These are phyloP conservation scores for Chlorella variabilis DNA, from an alignment of 163 green algal genomes.

Conservation along the genomic window DNA sequence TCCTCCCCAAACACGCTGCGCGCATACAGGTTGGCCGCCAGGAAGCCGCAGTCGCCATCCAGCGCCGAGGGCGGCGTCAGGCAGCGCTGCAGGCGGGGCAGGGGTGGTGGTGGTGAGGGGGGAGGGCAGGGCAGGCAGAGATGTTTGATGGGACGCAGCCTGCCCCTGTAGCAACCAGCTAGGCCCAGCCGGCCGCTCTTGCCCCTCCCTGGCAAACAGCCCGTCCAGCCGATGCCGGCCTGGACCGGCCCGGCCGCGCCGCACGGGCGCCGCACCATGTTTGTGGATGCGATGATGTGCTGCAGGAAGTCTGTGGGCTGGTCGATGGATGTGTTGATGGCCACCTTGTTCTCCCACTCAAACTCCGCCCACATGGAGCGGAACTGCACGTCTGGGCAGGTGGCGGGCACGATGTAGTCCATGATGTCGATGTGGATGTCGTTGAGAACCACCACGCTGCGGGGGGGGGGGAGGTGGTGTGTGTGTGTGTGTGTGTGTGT, in stretches of 20 bases:
- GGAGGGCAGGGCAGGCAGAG: not conserved
- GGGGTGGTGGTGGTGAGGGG: not conserved
- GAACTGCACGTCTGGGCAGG: conserved; percentile 91
- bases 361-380: conserved; percentile 99
- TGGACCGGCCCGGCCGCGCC: too few relatives aligned
- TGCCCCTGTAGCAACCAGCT: too few relatives aligned
- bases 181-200: too few relatives aligned
- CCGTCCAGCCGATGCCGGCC: too few relatives aligned
- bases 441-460: conserved; percentile 92
- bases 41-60: conserved; percentile 92
- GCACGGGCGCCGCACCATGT: conserved; percentile 91
- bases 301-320: conserved; percentile 92
- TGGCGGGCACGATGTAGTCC: conserved; percentile 98
- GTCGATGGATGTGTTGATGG: conserved; percentile 93
- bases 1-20: conserved; percentile 97
- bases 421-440: conserved; percentile 99
- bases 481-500: not conserved
- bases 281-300: conserved; percentile 95
- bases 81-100: conserved; percentile 57
- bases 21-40: conserved; percentile 98
- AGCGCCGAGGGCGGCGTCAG: conserved; percentile 90
- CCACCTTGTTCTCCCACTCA: conserved; percentile 99
- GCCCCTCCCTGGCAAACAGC: too few relatives aligned
- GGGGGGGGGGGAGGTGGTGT: not conserved
- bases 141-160: not conserved